These are phyloP conservation scores for Botryotinia calthae DNA, from an alignment of 2,329 filamentous ascomycete species.

Conservation along the genomic window DNA sequence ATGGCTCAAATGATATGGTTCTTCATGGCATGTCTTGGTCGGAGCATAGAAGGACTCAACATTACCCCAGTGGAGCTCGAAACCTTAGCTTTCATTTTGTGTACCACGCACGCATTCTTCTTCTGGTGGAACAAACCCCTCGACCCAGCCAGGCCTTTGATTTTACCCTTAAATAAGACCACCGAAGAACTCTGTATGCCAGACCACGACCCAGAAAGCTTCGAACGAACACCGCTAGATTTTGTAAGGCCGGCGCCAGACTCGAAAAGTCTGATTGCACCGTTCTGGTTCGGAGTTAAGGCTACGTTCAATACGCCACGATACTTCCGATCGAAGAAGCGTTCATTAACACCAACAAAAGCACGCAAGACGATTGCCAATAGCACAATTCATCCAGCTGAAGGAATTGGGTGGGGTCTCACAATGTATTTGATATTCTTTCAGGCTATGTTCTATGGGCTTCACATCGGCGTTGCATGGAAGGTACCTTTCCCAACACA, in stretches of 20 bases:
- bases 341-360: too few relatives aligned
- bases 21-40: constrained; percentile 23
- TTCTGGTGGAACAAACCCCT: constrained; percentile 31
- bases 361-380: too few relatives aligned
- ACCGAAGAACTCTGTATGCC: constrained; percentile 24
- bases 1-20: constrained; percentile 34
- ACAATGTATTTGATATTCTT: too few relatives aligned
- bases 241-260: constrained; percentile 31
- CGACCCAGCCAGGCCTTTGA: constrained; percentile 24
- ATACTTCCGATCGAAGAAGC: background rate
- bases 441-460: too few relatives aligned
- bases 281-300: constrained; percentile 25
- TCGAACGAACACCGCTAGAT: constrained; percentile 39
- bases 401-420: too few relatives aligned
- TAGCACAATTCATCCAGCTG: too few relatives aligned
- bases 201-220: constrained; percentile 25
- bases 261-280: constrained; percentile 19
- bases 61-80: constrained; percentile 32
- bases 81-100: constrained; percentile 29
- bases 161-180: constrained; percentile 24
- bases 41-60: constrained; percentile 22
- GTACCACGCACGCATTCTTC: constrained; percentile 23
- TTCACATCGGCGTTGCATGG: too few relatives aligned
- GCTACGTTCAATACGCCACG: constrained; percentile 5
- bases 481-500: too few relatives aligned